Conservation (phyloP, 208 protist species). For the Crithidia bombi region DNA sequence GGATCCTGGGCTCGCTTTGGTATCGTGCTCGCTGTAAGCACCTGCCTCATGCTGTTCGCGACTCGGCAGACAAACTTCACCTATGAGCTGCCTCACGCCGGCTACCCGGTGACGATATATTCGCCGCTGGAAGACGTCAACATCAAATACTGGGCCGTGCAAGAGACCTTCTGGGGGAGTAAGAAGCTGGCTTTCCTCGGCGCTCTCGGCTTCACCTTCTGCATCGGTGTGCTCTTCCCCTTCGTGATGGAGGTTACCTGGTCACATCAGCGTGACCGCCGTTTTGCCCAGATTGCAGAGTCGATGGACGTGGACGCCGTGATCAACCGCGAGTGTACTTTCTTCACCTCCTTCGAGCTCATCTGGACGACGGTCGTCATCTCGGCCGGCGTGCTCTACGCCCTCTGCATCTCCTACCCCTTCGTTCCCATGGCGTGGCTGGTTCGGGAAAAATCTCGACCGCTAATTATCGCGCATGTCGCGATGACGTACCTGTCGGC, state of each 20-base stretch:
- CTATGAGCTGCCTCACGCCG: constrained; percentile 48
- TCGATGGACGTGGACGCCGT: constrained; percentile 22
- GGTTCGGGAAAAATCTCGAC: constrained; percentile 57
- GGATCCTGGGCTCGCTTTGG: constrained; percentile 49
- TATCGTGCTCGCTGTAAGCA: constrained; percentile 33
- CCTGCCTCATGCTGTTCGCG: constrained; percentile 57
- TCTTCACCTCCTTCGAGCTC: constrained; percentile 63
- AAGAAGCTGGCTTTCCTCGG: constrained; percentile 61
- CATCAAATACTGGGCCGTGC: constrained; percentile 54
- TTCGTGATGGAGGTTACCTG: constrained; percentile 66
- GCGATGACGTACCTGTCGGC: constrained; percentile 27
- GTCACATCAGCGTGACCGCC: constrained; percentile 48
- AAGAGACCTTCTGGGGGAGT: constrained; percentile 64
- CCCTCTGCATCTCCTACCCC: constrained; percentile 73
- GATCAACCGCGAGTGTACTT: constrained; percentile 23
- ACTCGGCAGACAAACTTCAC: constrained; percentile 80
- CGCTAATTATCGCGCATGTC: constrained; percentile 44
- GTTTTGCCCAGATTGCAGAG: constrained; percentile 36
- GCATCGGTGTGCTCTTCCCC: constrained; percentile 65
- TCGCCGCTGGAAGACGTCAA: constrained; percentile 42
- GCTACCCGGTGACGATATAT: constrained; percentile 54
- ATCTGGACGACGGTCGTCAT: constrained; percentile 30
- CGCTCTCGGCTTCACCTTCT: constrained; percentile 65
- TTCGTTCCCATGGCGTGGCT: constrained; percentile 80
- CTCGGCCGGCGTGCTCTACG: constrained; percentile 37